These are phyloP conservation scores for Coleophoma crateriformis DNA, from an alignment of 2,329 filamentous ascomycete species.

Conservation along the genomic window DNA sequence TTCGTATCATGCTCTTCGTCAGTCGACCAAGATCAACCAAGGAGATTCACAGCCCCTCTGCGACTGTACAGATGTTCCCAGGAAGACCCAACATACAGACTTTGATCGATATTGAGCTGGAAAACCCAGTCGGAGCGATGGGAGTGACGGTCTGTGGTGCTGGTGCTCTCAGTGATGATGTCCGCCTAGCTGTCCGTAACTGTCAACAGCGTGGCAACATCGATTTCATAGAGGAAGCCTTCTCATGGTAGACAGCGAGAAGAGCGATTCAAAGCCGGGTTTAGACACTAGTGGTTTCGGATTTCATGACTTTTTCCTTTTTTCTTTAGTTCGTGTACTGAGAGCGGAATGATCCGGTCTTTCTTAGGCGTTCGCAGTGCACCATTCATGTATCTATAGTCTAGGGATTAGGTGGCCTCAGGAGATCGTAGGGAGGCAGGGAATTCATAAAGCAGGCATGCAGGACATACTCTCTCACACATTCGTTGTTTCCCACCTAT, in stretches of 20 bases:
- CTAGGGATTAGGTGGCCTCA: neutral
- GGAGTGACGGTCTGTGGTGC: slow-evolving; percentile 72
- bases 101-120: slow-evolving; percentile 67
- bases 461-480: neutral
- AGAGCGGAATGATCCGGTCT: neutral
- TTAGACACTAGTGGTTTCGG: neutral
- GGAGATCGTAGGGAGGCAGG: neutral
- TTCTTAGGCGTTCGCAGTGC: neutral
- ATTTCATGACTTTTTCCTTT: neutral
- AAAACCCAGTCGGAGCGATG: slow-evolving; percentile 68
- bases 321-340: slow-evolving; percentile 4
- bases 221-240: slow-evolving; percentile 77
- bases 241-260: slow-evolving; percentile 48
- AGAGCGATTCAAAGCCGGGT: neutral
- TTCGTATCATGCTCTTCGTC: slow-evolving; percentile 75
- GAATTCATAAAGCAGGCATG: neutral
- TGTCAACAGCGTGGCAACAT: slow-evolving; percentile 61
- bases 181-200: slow-evolving; percentile 59
- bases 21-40: slow-evolving; percentile 70
- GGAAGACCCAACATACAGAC: slow-evolving; percentile 71
- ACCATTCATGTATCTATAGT: slow-evolving; percentile 1
- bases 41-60: slow-evolving; percentile 73
- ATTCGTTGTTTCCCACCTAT: neutral
- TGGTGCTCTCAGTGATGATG: slow-evolving; percentile 69
- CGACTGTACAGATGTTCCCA: slow-evolving; percentile 80